These are phyloP conservation scores for Ascochyta koolunga DNA, from an alignment of 2,329 filamentous ascomycete species.

Conservation along the genomic window DNA sequence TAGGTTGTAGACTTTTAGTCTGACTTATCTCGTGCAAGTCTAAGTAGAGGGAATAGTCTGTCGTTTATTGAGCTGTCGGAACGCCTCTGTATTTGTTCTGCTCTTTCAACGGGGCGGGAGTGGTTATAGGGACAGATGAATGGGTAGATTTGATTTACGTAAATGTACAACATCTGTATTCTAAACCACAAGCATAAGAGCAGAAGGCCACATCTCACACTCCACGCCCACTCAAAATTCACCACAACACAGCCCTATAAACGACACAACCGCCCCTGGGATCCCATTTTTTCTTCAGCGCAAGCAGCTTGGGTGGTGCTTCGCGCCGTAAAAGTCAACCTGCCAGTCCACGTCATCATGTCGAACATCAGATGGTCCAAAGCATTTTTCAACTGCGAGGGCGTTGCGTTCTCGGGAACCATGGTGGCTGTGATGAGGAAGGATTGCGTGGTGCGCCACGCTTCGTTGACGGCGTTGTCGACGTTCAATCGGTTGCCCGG, in stretches of 20 bases:
- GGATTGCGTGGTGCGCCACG: constrained; percentile 28
- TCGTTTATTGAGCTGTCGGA: too few relatives aligned
- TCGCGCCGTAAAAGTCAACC: constrained; percentile 31
- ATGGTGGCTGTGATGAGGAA: constrained; percentile 28
- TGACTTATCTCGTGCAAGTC: too few relatives aligned
- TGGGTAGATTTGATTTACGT: too few relatives aligned
- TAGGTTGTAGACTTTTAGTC: constrained; percentile 46
- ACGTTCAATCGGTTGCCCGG: constrained; percentile 24
- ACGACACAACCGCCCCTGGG: constrained; percentile 37
- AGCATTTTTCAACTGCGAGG: constrained; percentile 17
- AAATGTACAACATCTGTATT: too few relatives aligned
- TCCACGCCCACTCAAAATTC: constrained; percentile 28
- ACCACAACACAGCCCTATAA: constrained; percentile 32
- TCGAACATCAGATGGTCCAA: constrained; percentile 22
- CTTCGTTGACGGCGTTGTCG: constrained; percentile 34
- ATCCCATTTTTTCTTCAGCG: constrained; percentile 37
- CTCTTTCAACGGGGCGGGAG: too few relatives aligned
- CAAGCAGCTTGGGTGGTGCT: constrained; percentile 34
- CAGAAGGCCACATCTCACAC: too few relatives aligned
- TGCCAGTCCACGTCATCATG: constrained; percentile 32
- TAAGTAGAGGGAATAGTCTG: too few relatives aligned
- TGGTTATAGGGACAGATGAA: too few relatives aligned
- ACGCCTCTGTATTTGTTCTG: too few relatives aligned
- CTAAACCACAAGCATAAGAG: too few relatives aligned
- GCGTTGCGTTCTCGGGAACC: constrained; percentile 21